Percentiles rank a stretch among this genome's conserved stretches.
These are phyloP conservation scores for Tuctoria greenei DNA, from an alignment of 176 grass and related monocot genomes.

Conservation along the genomic window DNA sequence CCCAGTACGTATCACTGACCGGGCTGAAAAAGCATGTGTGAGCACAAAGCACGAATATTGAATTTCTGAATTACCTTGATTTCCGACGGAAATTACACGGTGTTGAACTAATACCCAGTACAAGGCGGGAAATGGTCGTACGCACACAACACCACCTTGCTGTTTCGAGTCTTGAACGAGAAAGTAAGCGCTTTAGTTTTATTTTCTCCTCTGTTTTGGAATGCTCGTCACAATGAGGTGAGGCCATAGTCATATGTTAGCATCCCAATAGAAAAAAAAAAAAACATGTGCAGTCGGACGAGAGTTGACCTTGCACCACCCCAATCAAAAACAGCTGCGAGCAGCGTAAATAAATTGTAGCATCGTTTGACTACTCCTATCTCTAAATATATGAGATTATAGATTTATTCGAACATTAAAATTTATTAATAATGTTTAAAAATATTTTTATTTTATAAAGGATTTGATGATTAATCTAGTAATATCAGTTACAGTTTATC, in stretches of 20 bases:
- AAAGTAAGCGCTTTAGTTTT: not conserved
- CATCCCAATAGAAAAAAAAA: constrained; percentile 27
- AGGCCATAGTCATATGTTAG: not conserved
- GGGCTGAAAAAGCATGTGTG: not conserved
- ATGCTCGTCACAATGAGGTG: too few species aligned
- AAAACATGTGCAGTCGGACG: constrained; percentile 39
- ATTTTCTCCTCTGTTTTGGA: not conserved
- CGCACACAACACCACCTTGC: not conserved
- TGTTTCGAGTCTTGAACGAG: not conserved
- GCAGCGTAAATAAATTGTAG: constrained; percentile 6
- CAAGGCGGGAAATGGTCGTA: constrained; percentile 8
- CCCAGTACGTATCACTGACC: constrained; percentile 6
- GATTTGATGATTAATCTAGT: too few species aligned
- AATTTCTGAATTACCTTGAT: not conserved
- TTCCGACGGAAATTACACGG: constrained; percentile 9
- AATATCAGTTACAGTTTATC: too few species aligned
- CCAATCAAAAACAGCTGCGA: constrained; percentile 28
- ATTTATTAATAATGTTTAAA: too few species aligned
- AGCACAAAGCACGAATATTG: too few species aligned
- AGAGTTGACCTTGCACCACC: constrained; percentile 37
- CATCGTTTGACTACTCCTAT: not conserved
- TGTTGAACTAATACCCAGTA: constrained; percentile 5
- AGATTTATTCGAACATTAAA: too few species aligned
- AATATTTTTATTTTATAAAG: too few species aligned
- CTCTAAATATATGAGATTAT: too few species aligned